Conservation (phyloP, 768 basidiomycete genomes). For the Leccinum boreale region DNA sequence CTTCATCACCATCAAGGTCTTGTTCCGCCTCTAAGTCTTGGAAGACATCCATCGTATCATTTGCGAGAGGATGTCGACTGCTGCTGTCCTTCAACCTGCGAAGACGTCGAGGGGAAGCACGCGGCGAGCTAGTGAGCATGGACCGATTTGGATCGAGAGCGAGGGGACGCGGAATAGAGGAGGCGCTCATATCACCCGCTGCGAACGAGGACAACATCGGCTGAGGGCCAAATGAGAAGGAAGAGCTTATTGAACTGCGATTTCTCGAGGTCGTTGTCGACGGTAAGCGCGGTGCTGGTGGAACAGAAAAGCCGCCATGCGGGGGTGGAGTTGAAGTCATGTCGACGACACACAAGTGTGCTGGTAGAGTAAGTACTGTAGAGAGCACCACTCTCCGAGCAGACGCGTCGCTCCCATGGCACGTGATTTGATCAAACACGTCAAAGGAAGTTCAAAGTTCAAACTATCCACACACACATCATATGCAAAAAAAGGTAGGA, state of each 20-base stretch:
- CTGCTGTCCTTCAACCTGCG: slow-evolving; percentile 53
- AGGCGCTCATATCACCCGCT: slow-evolving; percentile 59
- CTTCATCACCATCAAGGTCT: slow-evolving; percentile 58
- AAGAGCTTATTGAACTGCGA: slow-evolving; percentile 70
- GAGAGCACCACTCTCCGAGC: no score
- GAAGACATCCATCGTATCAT: slow-evolving; percentile 72
- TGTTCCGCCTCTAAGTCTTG: slow-evolving; percentile 61
- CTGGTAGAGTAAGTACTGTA: no score
- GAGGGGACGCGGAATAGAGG: slow-evolving; percentile 51
- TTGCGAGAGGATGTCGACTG: slow-evolving; percentile 69
- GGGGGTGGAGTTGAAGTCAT: slow-evolving; percentile 51
- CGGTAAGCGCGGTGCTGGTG: slow-evolving; percentile 47
- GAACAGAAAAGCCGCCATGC: slow-evolving; percentile 39
- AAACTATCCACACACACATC: no score
- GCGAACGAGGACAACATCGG: slow-evolving; percentile 69
- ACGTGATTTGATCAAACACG: no score
- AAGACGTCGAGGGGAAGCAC: slow-evolving; percentile 61
- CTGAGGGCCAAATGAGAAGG: slow-evolving; percentile 83
- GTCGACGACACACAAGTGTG: not conserved
- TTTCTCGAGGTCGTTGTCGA: slow-evolving; percentile 56
- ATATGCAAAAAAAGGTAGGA: not conserved
- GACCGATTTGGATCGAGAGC: slow-evolving; percentile 81
- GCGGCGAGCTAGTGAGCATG: slow-evolving; percentile 69
- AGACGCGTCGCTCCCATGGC: no score
- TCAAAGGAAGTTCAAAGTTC: not conserved